Conservation (phyloP, 306 rosid species). For the Fragaria vesca region DNA sequence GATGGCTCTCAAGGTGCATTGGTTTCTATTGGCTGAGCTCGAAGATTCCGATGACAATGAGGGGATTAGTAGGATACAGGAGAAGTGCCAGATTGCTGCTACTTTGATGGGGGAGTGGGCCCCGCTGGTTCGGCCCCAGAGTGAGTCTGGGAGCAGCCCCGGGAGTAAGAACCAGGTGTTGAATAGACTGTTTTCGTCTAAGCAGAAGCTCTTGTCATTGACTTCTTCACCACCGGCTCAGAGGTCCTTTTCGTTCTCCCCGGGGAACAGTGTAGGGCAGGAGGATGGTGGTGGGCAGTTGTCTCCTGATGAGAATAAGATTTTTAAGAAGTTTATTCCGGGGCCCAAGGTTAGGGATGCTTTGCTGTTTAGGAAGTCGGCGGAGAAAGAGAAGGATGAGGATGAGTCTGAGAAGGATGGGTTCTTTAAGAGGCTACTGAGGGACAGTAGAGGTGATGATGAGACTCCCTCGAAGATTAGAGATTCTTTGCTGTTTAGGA, state of each 20-base stretch:
- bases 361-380: constrained; percentile 76
- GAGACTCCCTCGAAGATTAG: constrained; percentile 68
- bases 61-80: constrained; percentile 85
- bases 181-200: constrained; percentile 66
- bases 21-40: constrained; percentile 87
- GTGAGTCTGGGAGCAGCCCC: constrained; percentile 37
- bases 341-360: constrained; percentile 85
- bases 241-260: constrained; percentile 60
- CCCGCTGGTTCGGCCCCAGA: constrained; percentile 52
- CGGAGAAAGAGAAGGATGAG: constrained; percentile 54
- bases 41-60: constrained; percentile 93
- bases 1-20: constrained; percentile 94
- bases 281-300: constrained; percentile 50
- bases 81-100: constrained; percentile 85
- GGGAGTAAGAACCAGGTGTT: constrained; percentile 76
- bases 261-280: constrained; percentile 45
- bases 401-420: constrained; percentile 81
- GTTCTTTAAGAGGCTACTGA: constrained; percentile 79
- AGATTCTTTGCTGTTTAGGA: constrained; percentile 69
- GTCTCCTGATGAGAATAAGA: constrained; percentile 70
- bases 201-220: constrained; percentile 70
- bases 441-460: constrained; percentile 83
- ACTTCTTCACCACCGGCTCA: constrained; percentile 63
- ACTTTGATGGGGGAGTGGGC: constrained; percentile 94
- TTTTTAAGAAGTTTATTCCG: constrained; percentile 81